phyloP scores from a whole-genome alignment of 805 yeast species.

The Torulaspora maleeae region DNA sequence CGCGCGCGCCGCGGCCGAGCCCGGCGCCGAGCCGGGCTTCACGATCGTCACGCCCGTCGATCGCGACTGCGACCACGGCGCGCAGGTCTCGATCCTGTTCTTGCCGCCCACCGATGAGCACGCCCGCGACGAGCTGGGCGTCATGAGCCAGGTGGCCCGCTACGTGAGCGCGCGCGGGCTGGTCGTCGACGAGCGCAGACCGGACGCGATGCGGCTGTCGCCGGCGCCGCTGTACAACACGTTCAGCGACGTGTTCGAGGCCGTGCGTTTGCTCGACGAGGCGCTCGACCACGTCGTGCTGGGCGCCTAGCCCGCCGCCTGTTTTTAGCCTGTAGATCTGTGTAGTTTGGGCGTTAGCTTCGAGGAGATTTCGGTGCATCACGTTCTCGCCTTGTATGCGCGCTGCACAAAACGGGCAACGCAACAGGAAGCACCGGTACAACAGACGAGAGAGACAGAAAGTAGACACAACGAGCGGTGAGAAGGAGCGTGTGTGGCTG shows the following conservation, averaged over 20 bases:
- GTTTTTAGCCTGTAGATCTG: not conserved
- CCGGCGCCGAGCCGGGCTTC: constrained; percentile 42
- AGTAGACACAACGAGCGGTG: not conserved
- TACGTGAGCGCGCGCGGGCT: constrained; percentile 54
- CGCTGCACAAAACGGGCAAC: constrained; percentile 7
- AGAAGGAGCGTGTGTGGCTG: not conserved
- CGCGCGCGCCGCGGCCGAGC: constrained; percentile 22
- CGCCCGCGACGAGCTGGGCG: constrained; percentile 26
- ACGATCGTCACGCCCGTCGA: constrained; percentile 69
- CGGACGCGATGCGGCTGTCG: constrained; percentile 84
- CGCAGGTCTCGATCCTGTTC: constrained; percentile 77
- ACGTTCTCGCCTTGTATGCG: constrained; percentile 2
- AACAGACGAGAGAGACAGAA: too few species aligned
- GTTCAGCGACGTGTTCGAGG: constrained; percentile 54
- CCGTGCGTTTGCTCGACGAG: constrained; percentile 44
- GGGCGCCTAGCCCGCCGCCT: too few species aligned
- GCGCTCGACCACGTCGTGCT: constrained; percentile 27
- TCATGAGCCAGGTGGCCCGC: constrained; percentile 58
- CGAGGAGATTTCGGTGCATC: not conserved
- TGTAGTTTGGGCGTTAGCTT: not conserved
- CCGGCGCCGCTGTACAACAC: constrained; percentile 83
- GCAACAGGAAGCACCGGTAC: not conserved
- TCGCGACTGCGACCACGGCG: constrained; percentile 56
- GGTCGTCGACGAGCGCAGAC: constrained; percentile 84
- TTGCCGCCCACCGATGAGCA: constrained; percentile 40